Conservation (phyloP, 768 basidiomycete species). For the Termitomyces sp. region DNA sequence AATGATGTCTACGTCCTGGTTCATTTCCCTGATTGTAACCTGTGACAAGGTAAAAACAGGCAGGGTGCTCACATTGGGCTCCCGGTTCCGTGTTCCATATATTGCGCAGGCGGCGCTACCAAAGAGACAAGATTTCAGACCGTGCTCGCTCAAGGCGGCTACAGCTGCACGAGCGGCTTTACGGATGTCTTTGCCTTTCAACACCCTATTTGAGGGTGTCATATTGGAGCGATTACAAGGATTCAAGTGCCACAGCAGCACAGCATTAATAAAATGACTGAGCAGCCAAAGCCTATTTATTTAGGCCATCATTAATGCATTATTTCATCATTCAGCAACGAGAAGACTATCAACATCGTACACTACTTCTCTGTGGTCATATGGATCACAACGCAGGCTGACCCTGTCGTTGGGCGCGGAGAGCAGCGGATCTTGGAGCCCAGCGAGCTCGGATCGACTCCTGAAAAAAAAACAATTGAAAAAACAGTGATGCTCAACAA, state of each 20-base stretch:
- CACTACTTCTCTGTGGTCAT: background rate
- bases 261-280: background rate
- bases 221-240: background rate
- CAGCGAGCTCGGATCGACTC: background rate
- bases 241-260: background rate
- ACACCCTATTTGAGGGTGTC: background rate
- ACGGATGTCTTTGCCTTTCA: constrained; percentile 17
- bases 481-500: background rate
- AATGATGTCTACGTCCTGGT: constrained; percentile 42
- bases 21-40: background rate
- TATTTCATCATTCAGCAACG: background rate
- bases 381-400: background rate
- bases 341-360: background rate
- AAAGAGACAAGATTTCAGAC: constrained; percentile 28
- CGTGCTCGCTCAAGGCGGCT: constrained; percentile 14
- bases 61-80: constrained; percentile 27
- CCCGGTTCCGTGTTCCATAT: constrained; percentile 28
- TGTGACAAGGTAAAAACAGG: background rate
- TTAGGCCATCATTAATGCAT: background rate
- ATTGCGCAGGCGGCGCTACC: constrained; percentile 34
- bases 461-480: background rate
- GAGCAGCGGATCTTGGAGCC: background rate
- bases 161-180: constrained; percentile 21
- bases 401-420: constrained; percentile 5
- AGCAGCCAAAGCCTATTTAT: background rate